phyloP scores from a whole-genome alignment of 176 grass and related monocot species.

The Pontederia crassipes region DNA sequence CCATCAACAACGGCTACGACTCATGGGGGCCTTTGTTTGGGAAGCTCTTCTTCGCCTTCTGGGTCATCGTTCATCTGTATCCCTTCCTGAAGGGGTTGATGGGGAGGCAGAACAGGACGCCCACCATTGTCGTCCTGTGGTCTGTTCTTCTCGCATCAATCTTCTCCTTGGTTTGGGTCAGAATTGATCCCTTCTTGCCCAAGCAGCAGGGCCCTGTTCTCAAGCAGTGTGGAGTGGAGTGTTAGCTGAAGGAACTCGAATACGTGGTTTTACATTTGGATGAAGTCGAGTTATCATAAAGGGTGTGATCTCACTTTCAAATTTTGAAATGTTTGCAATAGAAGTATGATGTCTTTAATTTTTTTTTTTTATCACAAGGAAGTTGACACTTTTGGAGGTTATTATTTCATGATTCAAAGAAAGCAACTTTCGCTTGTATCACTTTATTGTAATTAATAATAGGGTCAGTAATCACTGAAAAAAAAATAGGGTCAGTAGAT shows the following conservation, averaged over 20 bases:
- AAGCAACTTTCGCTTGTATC: no score
- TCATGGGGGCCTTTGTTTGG: conserved; percentile 91
- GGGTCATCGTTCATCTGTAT: conserved; percentile 93
- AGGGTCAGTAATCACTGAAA: no score
- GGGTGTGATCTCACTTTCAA: no score
- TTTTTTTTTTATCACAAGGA: no score
- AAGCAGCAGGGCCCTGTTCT: conserved; percentile 66
- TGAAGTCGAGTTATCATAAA: no score
- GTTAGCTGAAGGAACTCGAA: conserved; percentile 14
- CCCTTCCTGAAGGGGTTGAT: conserved; percentile 93
- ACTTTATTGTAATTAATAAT: no score
- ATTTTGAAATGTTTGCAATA: no score
- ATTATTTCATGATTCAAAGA: no score
- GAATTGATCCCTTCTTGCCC: conserved; percentile 93
- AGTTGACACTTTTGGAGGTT: no score
- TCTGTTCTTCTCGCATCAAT: conserved; percentile 87
- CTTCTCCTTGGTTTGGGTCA: conserved; percentile 92
- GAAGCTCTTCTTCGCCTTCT: conserved; percentile 97
- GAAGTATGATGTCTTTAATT: no score
- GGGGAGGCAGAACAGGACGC: conserved; percentile 81
- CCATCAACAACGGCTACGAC: conserved; percentile 81
- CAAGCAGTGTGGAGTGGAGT: conserved; percentile 83
- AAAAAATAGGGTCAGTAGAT: no score
- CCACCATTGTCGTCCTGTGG: conserved; percentile 90
- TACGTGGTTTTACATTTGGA: no score